Base-by-base conservation (phyloP, 2,329 filamentous ascomycete genomes). In the Aspergillus candidus region DNA sequence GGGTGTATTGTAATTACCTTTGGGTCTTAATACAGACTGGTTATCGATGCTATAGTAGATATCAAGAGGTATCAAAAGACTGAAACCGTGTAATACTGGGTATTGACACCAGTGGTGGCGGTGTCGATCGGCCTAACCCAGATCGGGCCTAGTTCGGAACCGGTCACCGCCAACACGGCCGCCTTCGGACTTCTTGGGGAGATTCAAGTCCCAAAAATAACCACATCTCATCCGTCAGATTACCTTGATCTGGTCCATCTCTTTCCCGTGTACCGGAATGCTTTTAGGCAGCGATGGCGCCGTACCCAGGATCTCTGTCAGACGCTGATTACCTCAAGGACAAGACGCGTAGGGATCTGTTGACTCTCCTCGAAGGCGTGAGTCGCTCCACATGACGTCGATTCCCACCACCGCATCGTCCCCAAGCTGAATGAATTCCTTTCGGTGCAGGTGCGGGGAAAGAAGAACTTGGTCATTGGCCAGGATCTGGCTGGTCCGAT, bases 391-490 rank as follows among this genome's bases (percentile, higher is more conserved):
- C 53, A 53, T 53, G 46, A 46, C 38, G 36, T 47, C 50, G 43
- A 35, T 35, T 35, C 27, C 42, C 42, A 44, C 30, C 36, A 13
- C 40, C 33, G 33, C 33, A n/a, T 53, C 50, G 47, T 40, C 27
- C 48, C 38, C 48, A 55, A 51, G 48, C 51, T 56, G 48, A 53
- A 44, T 22, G 27, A 11, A 47, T 50, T 38, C 32, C 27, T n/a
- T 43, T 43, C 27, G 31, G 40, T 50, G 35, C 62, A 98, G 93
- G 88, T 97, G 54, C 87, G 91, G 64, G 94, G 94, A 57, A 98
- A 97, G 80, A 98, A 98, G 77, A 97, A 96, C 62, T 76, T 98
- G 49, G 86, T 98, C 41, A 84, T 98, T 62, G 91, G 97, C 66
- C 87, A 86, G 68, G 84, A 83, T 58, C 77, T 98, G 57, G 89